phyloP scores from a whole-genome alignment of 176 grass and related monocot species.

The Guadua angustifolia region DNA sequence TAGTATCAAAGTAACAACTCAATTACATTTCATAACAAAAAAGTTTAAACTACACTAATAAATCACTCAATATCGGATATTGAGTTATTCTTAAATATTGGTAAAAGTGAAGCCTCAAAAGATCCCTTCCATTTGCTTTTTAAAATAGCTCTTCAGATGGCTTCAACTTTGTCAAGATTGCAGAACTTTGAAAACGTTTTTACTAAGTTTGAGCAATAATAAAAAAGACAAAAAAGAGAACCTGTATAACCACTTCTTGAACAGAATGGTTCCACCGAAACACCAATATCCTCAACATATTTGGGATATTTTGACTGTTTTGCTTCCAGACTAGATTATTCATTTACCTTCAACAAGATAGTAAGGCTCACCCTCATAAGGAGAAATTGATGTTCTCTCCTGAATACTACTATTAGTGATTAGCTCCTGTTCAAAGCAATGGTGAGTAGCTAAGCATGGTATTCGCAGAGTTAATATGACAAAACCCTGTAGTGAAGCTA shows the following conservation, averaged over 20 bases:
- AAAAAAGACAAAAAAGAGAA: no score
- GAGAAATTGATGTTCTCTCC: not conserved
- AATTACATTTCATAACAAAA: conserved; percentile 21
- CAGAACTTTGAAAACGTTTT: no score
- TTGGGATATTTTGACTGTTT: not conserved
- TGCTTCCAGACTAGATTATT: not conserved
- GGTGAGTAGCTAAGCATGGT: not conserved
- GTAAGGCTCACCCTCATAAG: not conserved
- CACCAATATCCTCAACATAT: not conserved
- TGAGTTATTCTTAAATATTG: not conserved
- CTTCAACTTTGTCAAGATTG: no score
- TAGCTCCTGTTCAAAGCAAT: not conserved
- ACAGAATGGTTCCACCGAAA: not conserved
- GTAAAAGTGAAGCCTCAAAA: not conserved
- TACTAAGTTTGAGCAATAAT: no score
- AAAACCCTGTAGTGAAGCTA: not conserved
- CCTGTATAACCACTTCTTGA: not conserved
- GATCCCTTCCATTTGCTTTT: not conserved
- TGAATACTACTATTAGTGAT: not conserved
- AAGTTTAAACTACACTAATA: not conserved
- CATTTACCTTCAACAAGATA: not conserved
- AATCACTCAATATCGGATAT: not conserved
- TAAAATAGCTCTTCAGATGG: not conserved
- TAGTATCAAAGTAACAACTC: conserved; percentile 14
- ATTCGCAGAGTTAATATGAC: not conserved